phyloP scores from a whole-genome alignment of 208 protist species.

The Trypanosoma melophagium region DNA sequence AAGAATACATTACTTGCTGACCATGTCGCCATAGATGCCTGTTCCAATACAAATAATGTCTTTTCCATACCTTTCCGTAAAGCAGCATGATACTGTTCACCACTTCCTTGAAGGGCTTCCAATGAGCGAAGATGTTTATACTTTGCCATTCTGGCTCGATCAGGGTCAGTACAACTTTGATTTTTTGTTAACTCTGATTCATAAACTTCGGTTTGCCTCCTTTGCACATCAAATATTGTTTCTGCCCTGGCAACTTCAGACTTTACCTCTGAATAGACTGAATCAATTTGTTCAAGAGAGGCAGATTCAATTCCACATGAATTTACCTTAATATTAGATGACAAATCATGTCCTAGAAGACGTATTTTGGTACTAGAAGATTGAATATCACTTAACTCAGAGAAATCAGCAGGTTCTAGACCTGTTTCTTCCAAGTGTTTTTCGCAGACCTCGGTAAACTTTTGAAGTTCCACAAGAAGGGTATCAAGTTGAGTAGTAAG shows the following conservation, averaged over 20 bases:
- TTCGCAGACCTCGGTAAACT: constrained; percentile 61
- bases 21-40: constrained; percentile 72
- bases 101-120: constrained; percentile 27
- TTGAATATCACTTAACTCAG: constrained; percentile 11
- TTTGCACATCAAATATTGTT: constrained; percentile 52
- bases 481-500: constrained; percentile 34
- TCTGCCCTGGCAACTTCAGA: constrained; percentile 35
- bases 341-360: constrained; percentile 7
- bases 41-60: constrained; percentile 61
- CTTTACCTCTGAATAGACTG: constrained; percentile 30
- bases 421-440: constrained; percentile 35
- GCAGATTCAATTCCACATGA: constrained; percentile 36
- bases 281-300: constrained; percentile 40
- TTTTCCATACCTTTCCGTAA: constrained; percentile 40
- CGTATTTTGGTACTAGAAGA: constrained; percentile 3
- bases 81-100: constrained; percentile 39
- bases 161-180: constrained; percentile 5
- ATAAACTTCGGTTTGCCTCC: constrained; percentile 47
- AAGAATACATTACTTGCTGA: constrained; percentile 69
- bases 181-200: constrained; percentile 23
- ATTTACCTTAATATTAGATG: constrained; percentile 19
- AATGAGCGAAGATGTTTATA: constrained; percentile 30
- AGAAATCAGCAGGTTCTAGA: not conserved
- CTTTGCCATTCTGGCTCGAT: constrained; percentile 28
- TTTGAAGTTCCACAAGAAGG: constrained; percentile 34